These are phyloP conservation scores for Geosiphon pyriformis DNA, from an alignment of 192 early-diverging fungal genomes.

Conservation along the genomic window DNA sequence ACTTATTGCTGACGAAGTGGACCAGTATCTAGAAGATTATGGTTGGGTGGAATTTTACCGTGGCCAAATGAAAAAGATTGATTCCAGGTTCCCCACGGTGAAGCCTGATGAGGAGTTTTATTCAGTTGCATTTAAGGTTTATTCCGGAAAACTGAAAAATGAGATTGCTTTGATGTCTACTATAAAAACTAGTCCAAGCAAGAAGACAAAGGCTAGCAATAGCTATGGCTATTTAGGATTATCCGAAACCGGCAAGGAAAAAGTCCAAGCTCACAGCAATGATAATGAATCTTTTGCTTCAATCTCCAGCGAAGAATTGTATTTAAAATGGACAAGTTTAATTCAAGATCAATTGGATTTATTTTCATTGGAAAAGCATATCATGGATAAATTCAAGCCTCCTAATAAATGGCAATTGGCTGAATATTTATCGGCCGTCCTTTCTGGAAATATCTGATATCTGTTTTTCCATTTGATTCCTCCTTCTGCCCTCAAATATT, in stretches of 20 bases:
- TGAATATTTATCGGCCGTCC: slow-evolving; percentile 21
- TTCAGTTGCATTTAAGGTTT: slow-evolving; percentile 20
- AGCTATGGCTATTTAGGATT: no score
- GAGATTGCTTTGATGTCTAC: slow-evolving; percentile 20
- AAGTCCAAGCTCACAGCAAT: neutral
- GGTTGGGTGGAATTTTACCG: slow-evolving; percentile 27
- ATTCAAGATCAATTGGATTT: slow-evolving; percentile 26
- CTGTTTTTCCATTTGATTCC: no score
- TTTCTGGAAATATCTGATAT: no score
- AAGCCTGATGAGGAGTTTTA: slow-evolving; percentile 24
- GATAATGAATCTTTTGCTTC: slow-evolving; percentile 21
- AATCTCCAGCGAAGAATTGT: slow-evolving; percentile 3
- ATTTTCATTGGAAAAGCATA: slow-evolving; percentile 19
- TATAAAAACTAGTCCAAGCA: slow-evolving; percentile 14
- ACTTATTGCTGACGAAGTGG: slow-evolving; percentile 18
- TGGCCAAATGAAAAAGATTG: slow-evolving; percentile 23
- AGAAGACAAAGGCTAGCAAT: neutral
- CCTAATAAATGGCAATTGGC: slow-evolving; percentile 24
- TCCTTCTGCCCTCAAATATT: no score
- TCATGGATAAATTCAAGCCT: slow-evolving; percentile 27
- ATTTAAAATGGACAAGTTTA: slow-evolving; percentile 21
- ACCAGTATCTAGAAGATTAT: slow-evolving; percentile 22
- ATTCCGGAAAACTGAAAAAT: slow-evolving; percentile 15
- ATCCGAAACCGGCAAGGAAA: neutral
- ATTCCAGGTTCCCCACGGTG: slow-evolving; percentile 20